Evolutionary conservation across 2,329 filamentous ascomycete species (phyloP), one percentile per base, ranked within the genome.

Genomic region (Pyrenochaeta sp.): DNA sequence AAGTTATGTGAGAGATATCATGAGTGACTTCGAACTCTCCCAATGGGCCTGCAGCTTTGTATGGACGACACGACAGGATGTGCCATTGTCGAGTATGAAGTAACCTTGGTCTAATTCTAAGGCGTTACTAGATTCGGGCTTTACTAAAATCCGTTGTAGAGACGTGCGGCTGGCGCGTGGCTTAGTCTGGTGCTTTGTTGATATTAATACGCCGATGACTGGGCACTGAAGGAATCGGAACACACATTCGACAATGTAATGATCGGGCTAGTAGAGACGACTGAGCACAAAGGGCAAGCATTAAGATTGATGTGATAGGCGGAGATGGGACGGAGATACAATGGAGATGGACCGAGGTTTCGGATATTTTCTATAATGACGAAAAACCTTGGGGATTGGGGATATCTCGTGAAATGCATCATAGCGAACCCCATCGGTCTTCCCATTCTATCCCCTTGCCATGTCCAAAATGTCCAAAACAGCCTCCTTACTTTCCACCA

Each of bases 241-340:
- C 19, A 19, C 19, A 19, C 19, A 19, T 19, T 19, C 85, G 56
- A 89, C 83, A n/a, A 89, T 6, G 32, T 43, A n/a, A 24, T 34
- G 39, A 13, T 50, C 15, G 39, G 2, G 19, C 9, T 32, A 15
- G 12, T 52, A 15, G 7, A 6, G 39, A 36, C 44, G 40, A 52
- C 50, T 44, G 44, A 32, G 28, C 6, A 32, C 39, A n/a, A 36
- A 28, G 13, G 40, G 44, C 42, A 34, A 54, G 36, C 48, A 42
- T 54, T 51, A 27, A 40, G 34, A 5, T 12, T 27, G 22, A 9
- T 46, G 28, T 53, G 34, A 54, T 54, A 42, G 34, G 48, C 30
- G 56, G 42, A 52, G 43, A 53, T 51, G 34, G 1, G 2, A 37
- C 50, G 47, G 51, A 27, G 39, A 45, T 45, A 4, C 2, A 15